Evolutionary conservation across 2,329 filamentous ascomycete species (phyloP).

Genomic region (Phoma herbarum): DNA sequence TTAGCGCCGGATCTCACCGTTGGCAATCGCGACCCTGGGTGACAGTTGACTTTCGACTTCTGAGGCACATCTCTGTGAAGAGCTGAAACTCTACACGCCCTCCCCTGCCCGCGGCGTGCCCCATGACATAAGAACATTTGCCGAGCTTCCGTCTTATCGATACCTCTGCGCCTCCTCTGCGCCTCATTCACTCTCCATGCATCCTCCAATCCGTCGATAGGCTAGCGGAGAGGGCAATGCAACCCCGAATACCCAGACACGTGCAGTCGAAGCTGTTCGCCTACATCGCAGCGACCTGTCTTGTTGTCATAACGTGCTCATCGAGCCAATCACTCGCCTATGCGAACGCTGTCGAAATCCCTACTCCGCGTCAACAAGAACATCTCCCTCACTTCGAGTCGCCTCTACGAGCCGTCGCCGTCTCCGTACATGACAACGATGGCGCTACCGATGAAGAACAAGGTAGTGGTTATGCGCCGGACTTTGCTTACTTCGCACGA

Average conservation of each 20-base stretch:
- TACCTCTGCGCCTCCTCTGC: slow-evolving; percentile 28
- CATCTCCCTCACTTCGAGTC: slow-evolving; percentile 22
- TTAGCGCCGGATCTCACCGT: slow-evolving; percentile 10
- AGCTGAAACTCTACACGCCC: neutral
- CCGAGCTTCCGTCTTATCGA: slow-evolving; percentile 14
- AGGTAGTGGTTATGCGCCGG: slow-evolving; percentile 62
- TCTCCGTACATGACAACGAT: slow-evolving; percentile 51
- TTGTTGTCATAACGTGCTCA: slow-evolving; percentile 69
- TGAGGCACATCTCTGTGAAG: neutral
- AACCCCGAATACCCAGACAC: slow-evolving; percentile 66
- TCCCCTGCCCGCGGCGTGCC: neutral
- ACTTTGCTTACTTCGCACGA: slow-evolving; percentile 69
- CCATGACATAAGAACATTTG: slow-evolving; percentile 17
- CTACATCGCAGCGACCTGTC: slow-evolving; percentile 68
- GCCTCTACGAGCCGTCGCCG: slow-evolving; percentile 54
- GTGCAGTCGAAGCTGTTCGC: slow-evolving; percentile 77
- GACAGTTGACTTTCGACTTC: neutral
- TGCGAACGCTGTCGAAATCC: slow-evolving; percentile 69
- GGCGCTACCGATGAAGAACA: slow-evolving; percentile 43
- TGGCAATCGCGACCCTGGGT: slow-evolving; percentile 3
- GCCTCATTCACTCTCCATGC: slow-evolving; percentile 29
- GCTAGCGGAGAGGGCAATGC: slow-evolving; percentile 47
- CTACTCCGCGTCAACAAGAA: slow-evolving; percentile 22
- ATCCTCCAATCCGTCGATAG: slow-evolving; percentile 30
- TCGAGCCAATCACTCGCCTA: slow-evolving; percentile 63